Evolutionary conservation across 495 filamentous ascomycete species (phyloP), one percentile per base, ranked within the genome.

Genomic region (Lasiosphaeriaceae sp.): DNA sequence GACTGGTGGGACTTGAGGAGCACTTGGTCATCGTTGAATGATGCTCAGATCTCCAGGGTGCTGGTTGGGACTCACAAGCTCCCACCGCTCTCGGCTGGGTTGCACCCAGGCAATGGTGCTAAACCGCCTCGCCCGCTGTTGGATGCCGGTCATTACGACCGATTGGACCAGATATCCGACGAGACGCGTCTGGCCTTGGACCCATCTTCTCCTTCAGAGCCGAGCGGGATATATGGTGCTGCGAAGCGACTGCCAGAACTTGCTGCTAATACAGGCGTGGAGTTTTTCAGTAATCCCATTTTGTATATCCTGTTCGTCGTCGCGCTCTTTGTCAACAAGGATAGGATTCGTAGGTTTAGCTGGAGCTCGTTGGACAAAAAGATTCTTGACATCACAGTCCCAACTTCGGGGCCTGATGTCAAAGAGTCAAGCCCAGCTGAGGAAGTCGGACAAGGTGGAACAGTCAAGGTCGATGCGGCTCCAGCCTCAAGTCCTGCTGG

Each of bases 1-100:
- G 87, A 86, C 41, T 85, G 81, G 69, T 68, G 69, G 68, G 63
- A 70, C 9, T 51, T 66, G 62, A 71, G 61, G 55, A 47, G 56
- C 19, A 50, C 61, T 7, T 74, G 63, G 69, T 67, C 71, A 21
- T 24, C 57, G 2, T 48, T 73, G 20, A 71, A 73, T 43, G 63
- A 67, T 21, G 21, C 49, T 2, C 70, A 73, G 52, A 65, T 75
- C 3, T 67, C 66, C 31, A 63, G 71, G 45, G 75, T 62, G 2
- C 60, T 82, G 48, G 69, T 82, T 46, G 79, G 79, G 19, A 74
- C 74, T 2, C 78, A 82, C 47, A 31, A 4, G 26, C 26, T 31
- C 26, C 26, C 26, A n/a, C 66, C 61, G 3, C 58, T 82, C 12
- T 72, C 76, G 0, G 60, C 67, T 43, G 59, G 53, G 35, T 4